These are phyloP conservation scores for Dryas alaskensis DNA, from an alignment of 306 rosid species.

Conservation along the genomic window DNA sequence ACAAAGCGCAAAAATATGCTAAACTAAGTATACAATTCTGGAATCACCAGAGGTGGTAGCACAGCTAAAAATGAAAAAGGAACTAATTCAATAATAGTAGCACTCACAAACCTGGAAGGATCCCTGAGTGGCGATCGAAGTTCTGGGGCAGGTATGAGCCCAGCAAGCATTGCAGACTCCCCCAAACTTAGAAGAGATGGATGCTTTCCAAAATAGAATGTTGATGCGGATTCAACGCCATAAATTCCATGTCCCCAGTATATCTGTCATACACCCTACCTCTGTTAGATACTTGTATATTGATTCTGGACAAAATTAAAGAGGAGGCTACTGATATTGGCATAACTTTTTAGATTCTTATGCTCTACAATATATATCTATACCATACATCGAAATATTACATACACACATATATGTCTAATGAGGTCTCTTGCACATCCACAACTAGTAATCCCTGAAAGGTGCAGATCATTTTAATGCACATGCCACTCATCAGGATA, in stretches of 20 bases:
- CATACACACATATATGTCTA: background rate
- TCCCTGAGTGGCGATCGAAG: slow-evolving; percentile 36
- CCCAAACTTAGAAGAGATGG: slow-evolving; percentile 38
- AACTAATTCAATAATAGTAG: background rate
- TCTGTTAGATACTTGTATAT: slow-evolving; percentile 9
- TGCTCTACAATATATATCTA: background rate
- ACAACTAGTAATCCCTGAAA: background rate
- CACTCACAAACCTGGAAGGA: slow-evolving; percentile 24
- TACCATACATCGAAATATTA: background rate
- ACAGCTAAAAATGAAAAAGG: background rate
- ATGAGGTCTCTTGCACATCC: background rate
- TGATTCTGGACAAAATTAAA: background rate
- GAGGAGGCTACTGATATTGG: background rate
- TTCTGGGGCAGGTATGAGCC: slow-evolving; percentile 41
- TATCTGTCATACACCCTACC: slow-evolving; percentile 19
- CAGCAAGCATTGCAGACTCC: slow-evolving; percentile 36
- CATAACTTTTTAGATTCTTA: background rate
- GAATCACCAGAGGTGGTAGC: background rate
- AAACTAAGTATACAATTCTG: background rate
- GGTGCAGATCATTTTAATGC: too few relatives aligned
- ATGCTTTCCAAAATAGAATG: slow-evolving; percentile 35
- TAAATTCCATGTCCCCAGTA: slow-evolving; percentile 43
- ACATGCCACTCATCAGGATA: too few relatives aligned
- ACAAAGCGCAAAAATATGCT: background rate
- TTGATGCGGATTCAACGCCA: slow-evolving; percentile 37